Evolutionary conservation across 2,329 filamentous ascomycete species (phyloP), one percentile per base, ranked within the genome.

Genomic region (Sclerotinia minor): DNA sequence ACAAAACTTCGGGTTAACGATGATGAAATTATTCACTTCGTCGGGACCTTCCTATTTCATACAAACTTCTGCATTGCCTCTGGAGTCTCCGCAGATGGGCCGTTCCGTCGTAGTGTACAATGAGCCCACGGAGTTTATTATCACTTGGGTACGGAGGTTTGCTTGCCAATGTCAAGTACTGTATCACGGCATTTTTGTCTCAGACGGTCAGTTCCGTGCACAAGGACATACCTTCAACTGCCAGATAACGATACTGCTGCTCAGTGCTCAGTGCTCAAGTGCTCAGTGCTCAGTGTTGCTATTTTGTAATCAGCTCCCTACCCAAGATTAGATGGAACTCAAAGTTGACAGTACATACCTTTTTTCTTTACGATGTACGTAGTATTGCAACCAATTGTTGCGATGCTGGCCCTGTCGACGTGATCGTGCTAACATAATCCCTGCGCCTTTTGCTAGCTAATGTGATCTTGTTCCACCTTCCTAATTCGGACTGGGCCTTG

Each of bases 381-480:
- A 9, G 41, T 32, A 15, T n/a, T 17, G 26, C 41, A 24, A 53
- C 21, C 57, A 35, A 60, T 44, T 17, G 57, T 60, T 32, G 41
- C 21, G 17, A 9, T 32, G 41, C 13, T 32, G 47, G 44, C 26
- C 15, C 13, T 17, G 21, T 24, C 29, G 45, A 49, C 44, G 45
- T 49, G 45, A 45, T 63, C n/a, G n/a, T 38, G 29, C 13, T 41
- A 49, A 63, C 21, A 49, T 6, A 38, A 26, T 26, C 45, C 29
- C 21, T 61, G 59, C 15, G 38, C 13, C n/a, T 50, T 35, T 9
- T 61, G 29, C 58, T 19, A 35, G 38, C 11, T 41, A 41, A 24
- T 49, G 44, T 61, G 49, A 47, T 38, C 50, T 38, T 29, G 45
- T 38, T 50, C 59, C 17, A 41, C 53, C 53, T 57, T 57, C 53